These are phyloP conservation scores for Tritrichomonas foetus DNA, from an alignment of 208 protist species.

Conservation along the genomic window DNA sequence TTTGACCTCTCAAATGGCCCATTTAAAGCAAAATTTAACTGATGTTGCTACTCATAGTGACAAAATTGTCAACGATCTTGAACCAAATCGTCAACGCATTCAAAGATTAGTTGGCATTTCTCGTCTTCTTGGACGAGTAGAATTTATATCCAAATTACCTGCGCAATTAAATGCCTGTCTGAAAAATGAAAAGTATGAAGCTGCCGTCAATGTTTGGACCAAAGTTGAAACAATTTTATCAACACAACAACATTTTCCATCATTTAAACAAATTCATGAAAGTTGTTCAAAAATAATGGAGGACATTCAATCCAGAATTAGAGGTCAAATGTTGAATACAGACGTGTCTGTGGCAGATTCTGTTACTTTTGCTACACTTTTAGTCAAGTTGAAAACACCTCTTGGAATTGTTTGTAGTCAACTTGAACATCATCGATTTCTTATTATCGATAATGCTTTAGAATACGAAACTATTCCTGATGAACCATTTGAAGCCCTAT, in stretches of 20 bases:
- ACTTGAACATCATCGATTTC: constrained; percentile 24
- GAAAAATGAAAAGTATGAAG: neutral
- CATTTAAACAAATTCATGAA: neutral
- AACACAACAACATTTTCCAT: neutral
- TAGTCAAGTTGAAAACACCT: neutral
- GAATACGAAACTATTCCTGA: neutral
- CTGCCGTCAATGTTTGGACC: neutral
- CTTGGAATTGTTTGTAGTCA: neutral
- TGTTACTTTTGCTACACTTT: neutral
- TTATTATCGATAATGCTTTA: constrained; percentile 26
- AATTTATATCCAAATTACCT: constrained; percentile 3
- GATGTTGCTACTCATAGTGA: neutral
- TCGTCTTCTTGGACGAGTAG: neutral
- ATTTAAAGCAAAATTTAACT: neutral
- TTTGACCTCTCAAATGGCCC: neutral
- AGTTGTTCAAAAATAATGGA: neutral
- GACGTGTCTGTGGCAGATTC: neutral
- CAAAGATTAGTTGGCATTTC: constrained; percentile 9
- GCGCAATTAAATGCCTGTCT: neutral
- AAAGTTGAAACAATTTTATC: neutral
- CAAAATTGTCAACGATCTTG: neutral
- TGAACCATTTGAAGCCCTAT: neutral
- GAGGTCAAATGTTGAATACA: neutral
- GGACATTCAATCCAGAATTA: neutral
- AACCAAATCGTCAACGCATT: constrained; percentile 15